phyloP scores from a whole-genome alignment of 1,284 basidiomycete species.

The Ustilago cynodontis region DNA sequence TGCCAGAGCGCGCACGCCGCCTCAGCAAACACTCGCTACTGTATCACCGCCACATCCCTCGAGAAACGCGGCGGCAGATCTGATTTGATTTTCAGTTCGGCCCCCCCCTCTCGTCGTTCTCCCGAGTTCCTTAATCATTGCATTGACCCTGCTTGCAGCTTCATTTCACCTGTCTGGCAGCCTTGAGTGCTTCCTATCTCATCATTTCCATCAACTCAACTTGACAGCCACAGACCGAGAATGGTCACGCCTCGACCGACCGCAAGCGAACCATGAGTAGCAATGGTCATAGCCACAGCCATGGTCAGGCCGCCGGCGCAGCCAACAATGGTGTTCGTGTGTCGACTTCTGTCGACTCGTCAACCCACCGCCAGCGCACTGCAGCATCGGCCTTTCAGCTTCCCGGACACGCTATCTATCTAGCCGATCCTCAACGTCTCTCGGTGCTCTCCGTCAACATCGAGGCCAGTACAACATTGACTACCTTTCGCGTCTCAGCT shows the following conservation, averaged over 20 bases:
- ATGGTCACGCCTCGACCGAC: conserved; percentile 8
- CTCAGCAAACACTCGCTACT: background rate
- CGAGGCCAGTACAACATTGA: conserved; percentile 31
- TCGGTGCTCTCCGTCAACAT: conserved; percentile 47
- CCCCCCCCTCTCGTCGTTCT: background rate
- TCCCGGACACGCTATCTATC: conserved; percentile 42
- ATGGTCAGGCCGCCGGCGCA: background rate
- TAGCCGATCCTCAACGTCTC: conserved; percentile 42
- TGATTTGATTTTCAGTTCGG: too few relatives aligned
- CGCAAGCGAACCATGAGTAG: conserved; percentile 1
- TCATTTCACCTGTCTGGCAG: background rate
- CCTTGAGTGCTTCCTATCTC: background rate
- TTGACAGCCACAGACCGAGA: background rate
- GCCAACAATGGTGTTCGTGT: background rate
- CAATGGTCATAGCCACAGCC: background rate
- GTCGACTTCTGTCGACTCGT: background rate
- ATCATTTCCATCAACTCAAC: conserved; percentile 8
- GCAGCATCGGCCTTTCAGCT: conserved; percentile 17
- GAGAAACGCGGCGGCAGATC: too few relatives aligned
- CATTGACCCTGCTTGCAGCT: background rate
- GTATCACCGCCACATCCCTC: background rate
- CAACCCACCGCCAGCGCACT: conserved; percentile 1
- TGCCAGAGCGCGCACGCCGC: background rate
- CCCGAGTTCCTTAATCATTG: background rate
- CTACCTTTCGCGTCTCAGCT: conserved; percentile 4